These are phyloP conservation scores for Fusarium secorum DNA, from an alignment of 2,329 filamentous ascomycete genomes.

Conservation along the genomic window DNA sequence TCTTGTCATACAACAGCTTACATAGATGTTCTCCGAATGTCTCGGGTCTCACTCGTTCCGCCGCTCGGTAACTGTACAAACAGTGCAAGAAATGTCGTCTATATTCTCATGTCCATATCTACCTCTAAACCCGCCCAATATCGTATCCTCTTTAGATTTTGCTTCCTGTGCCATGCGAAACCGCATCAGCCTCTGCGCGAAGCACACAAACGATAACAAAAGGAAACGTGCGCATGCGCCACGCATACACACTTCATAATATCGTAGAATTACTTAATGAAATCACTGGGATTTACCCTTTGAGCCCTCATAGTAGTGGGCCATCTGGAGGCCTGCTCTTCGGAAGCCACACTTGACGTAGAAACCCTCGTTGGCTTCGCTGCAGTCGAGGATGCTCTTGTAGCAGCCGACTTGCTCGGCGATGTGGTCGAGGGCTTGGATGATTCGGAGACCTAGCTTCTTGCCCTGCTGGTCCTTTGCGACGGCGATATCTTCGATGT, in stretches of 20 bases:
- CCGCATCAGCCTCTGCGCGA: conserved; percentile 37
- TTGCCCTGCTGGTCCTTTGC: conserved; percentile 96
- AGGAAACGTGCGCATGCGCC: not conserved
- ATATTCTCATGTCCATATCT: conserved; percentile 28
- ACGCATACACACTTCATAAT: not conserved
- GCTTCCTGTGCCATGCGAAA: conserved; percentile 42
- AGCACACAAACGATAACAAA: conserved; percentile 18
- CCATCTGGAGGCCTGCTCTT: conserved; percentile 93
- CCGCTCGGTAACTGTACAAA: no score
- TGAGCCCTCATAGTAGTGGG: conserved; percentile 81
- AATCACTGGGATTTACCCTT: conserved; percentile 55
- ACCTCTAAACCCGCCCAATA: conserved; percentile 27
- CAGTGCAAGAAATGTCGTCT: conserved; percentile 10
- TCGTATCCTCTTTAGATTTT: conserved; percentile 39
- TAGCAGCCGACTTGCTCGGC: conserved; percentile 92
- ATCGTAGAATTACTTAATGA: conserved; percentile 7
- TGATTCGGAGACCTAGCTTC: conserved; percentile 90
- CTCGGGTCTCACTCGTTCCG: not conserved
- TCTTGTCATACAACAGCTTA: conserved; percentile 13
- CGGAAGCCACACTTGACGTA: conserved; percentile 98
- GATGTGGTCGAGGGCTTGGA: conserved; percentile 90
- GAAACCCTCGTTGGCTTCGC: conserved; percentile 94
- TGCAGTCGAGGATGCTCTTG: conserved; percentile 97
- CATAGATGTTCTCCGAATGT: not conserved
- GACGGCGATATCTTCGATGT: conserved; percentile 98